Evolutionary conservation across 2,329 filamentous ascomycete genomes (phyloP), one percentile per base, ranked within the genome.

Genomic region (Sporothrix schenckii): DNA sequence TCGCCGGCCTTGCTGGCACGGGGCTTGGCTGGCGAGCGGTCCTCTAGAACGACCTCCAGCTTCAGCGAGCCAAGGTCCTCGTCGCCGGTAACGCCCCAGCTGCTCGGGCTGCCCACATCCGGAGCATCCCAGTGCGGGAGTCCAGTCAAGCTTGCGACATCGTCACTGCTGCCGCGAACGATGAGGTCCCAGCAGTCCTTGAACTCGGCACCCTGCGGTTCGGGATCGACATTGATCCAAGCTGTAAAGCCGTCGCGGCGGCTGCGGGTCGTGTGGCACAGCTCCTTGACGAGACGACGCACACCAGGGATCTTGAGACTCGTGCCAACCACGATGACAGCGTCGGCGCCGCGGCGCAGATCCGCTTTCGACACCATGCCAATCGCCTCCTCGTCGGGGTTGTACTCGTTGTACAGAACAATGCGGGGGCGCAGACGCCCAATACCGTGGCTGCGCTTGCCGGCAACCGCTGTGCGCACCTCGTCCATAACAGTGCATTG

Each of bases 351-450:
- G 54, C 90, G 87, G 72, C 93, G 91, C 71, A 98, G 83, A 78
- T 99, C 95, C 4, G 94, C 90, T 74, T 89, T 89, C 67, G 94
- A 93, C 53, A 97, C 94, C 27, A 92, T 92, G 56, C 94, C 94
- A 78, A 99, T 99, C 16, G 95, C 94, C 75, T 97, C 94, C 75
- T 95, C 93, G 74, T 99, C 95, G 0, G 95, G 95, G 77, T 98
- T 97, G 78, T 92, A 91, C 79, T 99, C 95, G 78, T 98, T 97
- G 83, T 99, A 99, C 11, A 99, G 86, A 4, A 98, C 94, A 83
- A 99, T 97, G 70, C 95, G 88, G 27, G 95, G 95, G 27, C 95
- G 89, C 73, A 99, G 83, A 72, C 92, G 89, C 54, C 95, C 95
- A 75, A 99, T 91, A 1, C 95, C 95, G 77, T 97, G 95, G 77